Evolutionary conservation across 164 flowering plant species (phyloP).

Genomic region (Kingdonia uniflora): DNA sequence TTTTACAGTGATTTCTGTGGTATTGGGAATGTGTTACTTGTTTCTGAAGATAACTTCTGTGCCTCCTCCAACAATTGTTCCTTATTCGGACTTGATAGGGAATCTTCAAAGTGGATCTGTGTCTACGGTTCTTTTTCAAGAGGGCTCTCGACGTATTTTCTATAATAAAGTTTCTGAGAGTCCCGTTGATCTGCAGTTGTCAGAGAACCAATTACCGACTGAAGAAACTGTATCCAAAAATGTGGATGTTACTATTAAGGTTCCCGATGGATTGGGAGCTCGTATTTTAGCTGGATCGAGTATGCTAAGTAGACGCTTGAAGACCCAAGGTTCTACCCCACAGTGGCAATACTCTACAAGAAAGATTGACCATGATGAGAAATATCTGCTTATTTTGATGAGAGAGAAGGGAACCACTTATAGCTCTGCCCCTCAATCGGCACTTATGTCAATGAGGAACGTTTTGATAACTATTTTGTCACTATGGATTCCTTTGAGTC

Average conservation of each 20-base stretch:
- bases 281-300: conserved; percentile 6
- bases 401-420: conserved; percentile 73
- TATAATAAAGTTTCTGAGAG: conserved; percentile 28
- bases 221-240: conserved; percentile 14
- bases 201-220: conserved; percentile 15
- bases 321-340: conserved; percentile 24
- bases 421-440: conserved; percentile 83
- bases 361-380: conserved; percentile 86
- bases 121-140: conserved; percentile 64
- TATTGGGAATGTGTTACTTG: conserved; percentile 56
- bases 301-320: conserved; percentile 20
- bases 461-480: conserved; percentile 63
- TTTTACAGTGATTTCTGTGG: conserved; percentile 33
- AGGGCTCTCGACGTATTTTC: conserved; percentile 81
- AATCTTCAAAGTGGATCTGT: conserved; percentile 63
- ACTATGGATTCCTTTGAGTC: conserved; percentile 86
- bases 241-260: conserved; percentile 14
- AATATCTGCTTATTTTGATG: conserved; percentile 77
- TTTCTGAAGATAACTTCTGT: conserved; percentile 53
- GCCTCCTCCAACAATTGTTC: conserved; percentile 60
- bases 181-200: conserved; percentile 12
- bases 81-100: conserved; percentile 72
- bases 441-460: conserved; percentile 46
- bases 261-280: conserved; percentile 9
- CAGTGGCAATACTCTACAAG: conserved; percentile 83